Conservation (phyloP, 1,284 basidiomycete genomes). For the Leccinum brunneo-olivaceum region DNA sequence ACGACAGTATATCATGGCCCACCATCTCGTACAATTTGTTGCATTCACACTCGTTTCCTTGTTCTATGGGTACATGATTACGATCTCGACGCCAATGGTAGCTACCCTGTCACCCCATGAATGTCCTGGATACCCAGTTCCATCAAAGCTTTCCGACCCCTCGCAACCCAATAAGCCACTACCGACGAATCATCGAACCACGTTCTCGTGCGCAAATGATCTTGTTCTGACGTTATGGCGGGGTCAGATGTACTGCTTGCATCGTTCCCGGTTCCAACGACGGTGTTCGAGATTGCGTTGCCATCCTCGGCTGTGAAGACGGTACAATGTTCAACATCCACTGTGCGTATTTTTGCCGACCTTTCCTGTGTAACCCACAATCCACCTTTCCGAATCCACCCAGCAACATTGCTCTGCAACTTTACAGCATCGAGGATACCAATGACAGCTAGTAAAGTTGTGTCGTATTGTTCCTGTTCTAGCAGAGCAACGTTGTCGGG, state of each 20-base stretch:
- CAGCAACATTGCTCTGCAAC: slow-evolving; percentile 56
- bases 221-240: slow-evolving; percentile 3
- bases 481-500: not conserved
- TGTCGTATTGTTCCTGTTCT: slow-evolving; percentile 38
- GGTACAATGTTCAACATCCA: not conserved
- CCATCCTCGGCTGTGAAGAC: not conserved
- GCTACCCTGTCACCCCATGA: slow-evolving; percentile 32
- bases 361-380: slow-evolving; percentile 33
- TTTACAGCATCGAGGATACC: slow-evolving; percentile 62
- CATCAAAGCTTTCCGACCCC: slow-evolving; percentile 43
- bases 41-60: no score
- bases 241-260: slow-evolving; percentile 9
- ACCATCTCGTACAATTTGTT: no score
- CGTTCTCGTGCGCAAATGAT: slow-evolving; percentile 21
- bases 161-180: slow-evolving; percentile 44
- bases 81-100: not conserved
- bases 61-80: no score
- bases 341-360: not conserved
- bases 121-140: slow-evolving; percentile 43
- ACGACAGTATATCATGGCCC: no score
- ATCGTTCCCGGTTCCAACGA: slow-evolving; percentile 14
- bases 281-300: not conserved
- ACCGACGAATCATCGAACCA: slow-evolving; percentile 52
- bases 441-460: slow-evolving; percentile 62
- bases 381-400: slow-evolving; percentile 59